Base-by-base conservation (phyloP, 2,329 filamentous ascomycete genomes). In the Lasiodiplodia hormozganensis region DNA sequence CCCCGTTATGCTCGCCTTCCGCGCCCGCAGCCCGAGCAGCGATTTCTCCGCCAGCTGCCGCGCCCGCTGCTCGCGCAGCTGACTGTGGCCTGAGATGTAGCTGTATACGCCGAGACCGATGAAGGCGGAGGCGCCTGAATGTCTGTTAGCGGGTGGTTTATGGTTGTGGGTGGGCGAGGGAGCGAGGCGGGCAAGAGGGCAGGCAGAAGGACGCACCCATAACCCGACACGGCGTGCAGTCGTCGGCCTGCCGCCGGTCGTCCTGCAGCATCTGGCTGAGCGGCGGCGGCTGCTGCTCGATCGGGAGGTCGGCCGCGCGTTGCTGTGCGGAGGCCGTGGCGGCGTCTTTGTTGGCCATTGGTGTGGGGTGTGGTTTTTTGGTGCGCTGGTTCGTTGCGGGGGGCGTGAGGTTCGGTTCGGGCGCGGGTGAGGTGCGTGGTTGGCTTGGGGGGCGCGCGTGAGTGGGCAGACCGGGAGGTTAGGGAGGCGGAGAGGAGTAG, bases 201-300 rank as follows among this genome's bases (percentile, higher is more conserved):
- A 23, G 0, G 25, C 31, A 10, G 25, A n/a, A 14, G 4, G 14
- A 65, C 72, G 34, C 81, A 93, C 92, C 92, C 65, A 93, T 84
- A 36, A 93, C 79, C 75, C 87, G 87, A 82, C 92, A 96, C 40
- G 90, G 83, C 51, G 88, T 82, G 78, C 92, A 95, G 80, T 95
- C 86, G 71, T 92, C 77, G 68, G 56, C 16, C 4, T 36, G 34
- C 0, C 14, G 54, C 14, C 43, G 54, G 25, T 67, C 65, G 11
- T 28, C 25, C 14, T 67, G 18, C 11, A 49, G 53, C 54, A 67
- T 60, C 16, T 67, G 47, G 64, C 40, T 49, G 64, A 67, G 64
- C 43, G 67, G 57, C 6, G 34, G 38, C 2, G 52, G 11, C 43
- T 56, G 57, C 18, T 47, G 40, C 10, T 65, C 31, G 1, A 88